These are phyloP conservation scores for Infundibulicybe gibba DNA, from an alignment of 768 basidiomycete species.

Conservation along the genomic window DNA sequence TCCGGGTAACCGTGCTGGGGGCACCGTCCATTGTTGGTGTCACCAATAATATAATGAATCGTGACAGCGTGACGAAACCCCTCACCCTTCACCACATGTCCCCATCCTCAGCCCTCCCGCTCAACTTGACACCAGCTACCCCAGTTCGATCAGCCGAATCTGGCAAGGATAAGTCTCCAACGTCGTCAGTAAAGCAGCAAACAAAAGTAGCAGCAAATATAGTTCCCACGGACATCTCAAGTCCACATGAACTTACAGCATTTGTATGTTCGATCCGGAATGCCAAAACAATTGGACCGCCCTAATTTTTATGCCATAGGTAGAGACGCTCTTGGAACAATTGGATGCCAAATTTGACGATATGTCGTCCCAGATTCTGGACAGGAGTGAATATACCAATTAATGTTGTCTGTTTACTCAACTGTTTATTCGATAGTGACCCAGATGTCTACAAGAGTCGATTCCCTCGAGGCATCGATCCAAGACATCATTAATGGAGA, in stretches of 20 bases:
- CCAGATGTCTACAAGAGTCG: conserved; percentile 90
- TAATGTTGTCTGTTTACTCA: conserved; percentile 5
- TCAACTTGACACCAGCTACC: conserved; percentile 60
- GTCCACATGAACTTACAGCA: conserved; percentile 91
- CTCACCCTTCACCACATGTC: too few species aligned
- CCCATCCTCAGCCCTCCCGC: conserved; percentile 56
- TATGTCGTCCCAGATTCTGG: conserved; percentile 88
- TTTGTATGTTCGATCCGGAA: conserved; percentile 58
- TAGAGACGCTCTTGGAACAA: conserved; percentile 84
- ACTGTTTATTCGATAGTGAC: conserved; percentile 53
- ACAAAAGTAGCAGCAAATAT: conserved; percentile 18
- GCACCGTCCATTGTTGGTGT: too few species aligned
- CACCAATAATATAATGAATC: too few species aligned
- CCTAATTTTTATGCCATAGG: conserved; percentile 38
- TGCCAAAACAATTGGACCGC: background rate
- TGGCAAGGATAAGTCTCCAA: conserved; percentile 51
- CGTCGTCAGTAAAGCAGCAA: conserved; percentile 37
- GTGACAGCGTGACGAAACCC: too few species aligned
- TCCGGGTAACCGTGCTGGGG: too few species aligned
- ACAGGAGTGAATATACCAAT: conserved; percentile 57
- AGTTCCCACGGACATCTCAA: conserved; percentile 67
- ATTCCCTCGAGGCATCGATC: conserved; percentile 84
- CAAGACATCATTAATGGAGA: conserved; percentile 71
- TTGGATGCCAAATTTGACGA: conserved; percentile 90
- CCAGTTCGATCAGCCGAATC: conserved; percentile 41